A percentile compares a stretch with the other conserved stretches of the same genome.
These are phyloP conservation scores for Fusarium robinianum DNA, from an alignment of 2,329 filamentous ascomycete species.

Conservation along the genomic window DNA sequence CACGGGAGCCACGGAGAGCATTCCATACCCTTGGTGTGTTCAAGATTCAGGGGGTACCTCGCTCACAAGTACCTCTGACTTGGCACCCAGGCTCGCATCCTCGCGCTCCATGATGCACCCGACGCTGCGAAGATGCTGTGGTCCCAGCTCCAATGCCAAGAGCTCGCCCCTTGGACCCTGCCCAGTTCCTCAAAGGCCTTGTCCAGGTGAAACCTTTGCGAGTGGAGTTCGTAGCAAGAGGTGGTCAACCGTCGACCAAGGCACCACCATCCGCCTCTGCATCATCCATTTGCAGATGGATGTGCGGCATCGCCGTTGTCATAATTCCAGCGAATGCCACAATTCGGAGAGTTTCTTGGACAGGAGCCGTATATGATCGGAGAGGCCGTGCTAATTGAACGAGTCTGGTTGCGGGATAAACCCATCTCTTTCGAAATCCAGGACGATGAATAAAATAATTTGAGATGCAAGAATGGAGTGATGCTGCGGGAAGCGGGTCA, in stretches of 20 bases:
- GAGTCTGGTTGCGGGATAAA: too few relatives aligned
- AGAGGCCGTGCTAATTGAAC: constrained; percentile 2
- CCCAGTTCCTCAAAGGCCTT: constrained; percentile 23
- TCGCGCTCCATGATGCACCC: constrained; percentile 1
- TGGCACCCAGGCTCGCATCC: not conserved
- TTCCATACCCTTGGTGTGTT: constrained; percentile 6
- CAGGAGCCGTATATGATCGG: not conserved
- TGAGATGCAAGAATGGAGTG: constrained; percentile 6
- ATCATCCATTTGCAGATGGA: constrained; percentile 9
- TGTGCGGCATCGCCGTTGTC: not conserved
- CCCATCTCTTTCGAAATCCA: too few relatives aligned
- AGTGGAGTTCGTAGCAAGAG: constrained; percentile 25
- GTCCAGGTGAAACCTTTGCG: constrained; percentile 28
- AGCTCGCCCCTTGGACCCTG: constrained; percentile 21
- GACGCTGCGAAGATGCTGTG: constrained; percentile 25
- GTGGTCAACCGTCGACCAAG: too few relatives aligned
- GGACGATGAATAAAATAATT: constrained; percentile 1
- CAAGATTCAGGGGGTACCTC: constrained; percentile 13
- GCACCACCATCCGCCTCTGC: constrained; percentile 10
- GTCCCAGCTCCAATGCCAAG: constrained; percentile 24
- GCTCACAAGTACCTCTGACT: constrained; percentile 12
- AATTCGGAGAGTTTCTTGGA: too few relatives aligned
- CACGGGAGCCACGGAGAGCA: constrained; percentile 13
- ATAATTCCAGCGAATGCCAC: not conserved
- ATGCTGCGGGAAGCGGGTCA: not conserved